Conservation (phyloP, 176 grass and related monocot genomes). For the Pharus latifolius region DNA sequence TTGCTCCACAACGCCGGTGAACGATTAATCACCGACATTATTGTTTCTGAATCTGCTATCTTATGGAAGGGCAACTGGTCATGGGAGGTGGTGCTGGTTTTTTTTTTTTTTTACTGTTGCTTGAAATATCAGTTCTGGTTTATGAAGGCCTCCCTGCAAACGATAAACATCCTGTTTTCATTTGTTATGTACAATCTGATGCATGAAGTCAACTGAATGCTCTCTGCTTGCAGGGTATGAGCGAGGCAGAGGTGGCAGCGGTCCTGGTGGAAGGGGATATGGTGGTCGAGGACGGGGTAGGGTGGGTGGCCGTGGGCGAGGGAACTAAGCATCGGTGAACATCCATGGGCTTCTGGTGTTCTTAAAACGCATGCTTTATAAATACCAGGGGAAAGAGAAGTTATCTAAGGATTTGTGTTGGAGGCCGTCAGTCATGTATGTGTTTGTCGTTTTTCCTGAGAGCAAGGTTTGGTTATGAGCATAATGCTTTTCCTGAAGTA, state of each 20-base stretch:
- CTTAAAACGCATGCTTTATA: slow-evolving; percentile 38
- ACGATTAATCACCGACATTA: too few species aligned
- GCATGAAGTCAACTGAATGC: too few species aligned
- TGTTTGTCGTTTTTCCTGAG: slow-evolving; percentile 30
- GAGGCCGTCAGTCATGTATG: slow-evolving; percentile 17
- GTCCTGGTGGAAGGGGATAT: slow-evolving; percentile 28
- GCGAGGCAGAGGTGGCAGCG: slow-evolving; percentile 32
- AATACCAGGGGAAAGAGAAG: slow-evolving; percentile 27
- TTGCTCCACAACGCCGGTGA: too few species aligned
- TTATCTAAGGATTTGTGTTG: slow-evolving; percentile 39
- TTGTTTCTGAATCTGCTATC: too few species aligned
- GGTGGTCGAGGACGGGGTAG: slow-evolving; percentile 48
- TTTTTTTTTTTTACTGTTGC: too few species aligned
- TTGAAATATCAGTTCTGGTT: too few species aligned
- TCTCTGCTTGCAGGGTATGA: slow-evolving; percentile 27
- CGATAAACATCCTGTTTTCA: neutral
- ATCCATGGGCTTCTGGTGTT: slow-evolving; percentile 22
- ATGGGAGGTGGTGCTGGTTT: too few species aligned
- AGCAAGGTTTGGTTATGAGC: slow-evolving; percentile 36
- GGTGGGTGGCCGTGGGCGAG: slow-evolving; percentile 33
- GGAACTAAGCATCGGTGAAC: slow-evolving; percentile 5
- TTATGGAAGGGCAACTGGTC: too few species aligned
- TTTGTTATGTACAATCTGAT: neutral
- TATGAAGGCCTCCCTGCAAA: too few species aligned
- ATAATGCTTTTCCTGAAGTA: slow-evolving; percentile 28